Evolutionary conservation across 768 basidiomycete genomes (phyloP).

Genomic region (Cystoderma amianthinum): DNA sequence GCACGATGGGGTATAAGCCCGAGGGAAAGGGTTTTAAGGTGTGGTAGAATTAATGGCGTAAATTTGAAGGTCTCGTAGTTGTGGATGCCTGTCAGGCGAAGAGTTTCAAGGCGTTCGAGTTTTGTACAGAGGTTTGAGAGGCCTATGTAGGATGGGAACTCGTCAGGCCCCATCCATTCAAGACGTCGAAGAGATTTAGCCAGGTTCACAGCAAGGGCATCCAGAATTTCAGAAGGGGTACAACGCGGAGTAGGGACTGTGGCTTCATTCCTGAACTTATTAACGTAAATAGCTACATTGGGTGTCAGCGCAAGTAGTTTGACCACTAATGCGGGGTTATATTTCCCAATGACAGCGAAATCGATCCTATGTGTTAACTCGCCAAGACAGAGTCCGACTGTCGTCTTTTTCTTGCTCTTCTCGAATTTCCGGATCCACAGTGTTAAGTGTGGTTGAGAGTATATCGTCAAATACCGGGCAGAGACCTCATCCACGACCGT

Average conservation of each 20-base stretch:
- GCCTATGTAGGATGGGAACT: constrained; percentile 33
- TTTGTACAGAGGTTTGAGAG: constrained; percentile 25
- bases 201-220: constrained; percentile 22
- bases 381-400: constrained; percentile 21
- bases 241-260: constrained; percentile 9
- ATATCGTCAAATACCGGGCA: constrained; percentile 32
- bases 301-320: constrained; percentile 34
- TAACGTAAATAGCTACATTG: constrained; percentile 35
- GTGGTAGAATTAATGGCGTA: constrained; percentile 19
- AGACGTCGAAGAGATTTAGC: constrained; percentile 28
- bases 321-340: constrained; percentile 17
- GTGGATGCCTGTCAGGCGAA: constrained; percentile 32
- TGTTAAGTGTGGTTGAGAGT: constrained; percentile 24
- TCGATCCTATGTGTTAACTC: constrained; percentile 34
- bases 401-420: constrained; percentile 13
- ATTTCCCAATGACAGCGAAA: constrained; percentile 26
- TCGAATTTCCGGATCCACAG: constrained; percentile 27
- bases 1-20: constrained; percentile 24
- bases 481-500: constrained; percentile 27
- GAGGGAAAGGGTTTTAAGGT: constrained; percentile 33
- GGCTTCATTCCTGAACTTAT: constrained; percentile 26
- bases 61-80: constrained; percentile 18
- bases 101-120: constrained; percentile 26
- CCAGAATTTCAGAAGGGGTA: constrained; percentile 24
- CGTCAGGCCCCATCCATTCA: constrained; percentile 36